Evolutionary conservation across 345 rosid genomes (phyloP), one percentile per base, ranked within the genome.

Genomic region (Combretum micranthum): DNA sequence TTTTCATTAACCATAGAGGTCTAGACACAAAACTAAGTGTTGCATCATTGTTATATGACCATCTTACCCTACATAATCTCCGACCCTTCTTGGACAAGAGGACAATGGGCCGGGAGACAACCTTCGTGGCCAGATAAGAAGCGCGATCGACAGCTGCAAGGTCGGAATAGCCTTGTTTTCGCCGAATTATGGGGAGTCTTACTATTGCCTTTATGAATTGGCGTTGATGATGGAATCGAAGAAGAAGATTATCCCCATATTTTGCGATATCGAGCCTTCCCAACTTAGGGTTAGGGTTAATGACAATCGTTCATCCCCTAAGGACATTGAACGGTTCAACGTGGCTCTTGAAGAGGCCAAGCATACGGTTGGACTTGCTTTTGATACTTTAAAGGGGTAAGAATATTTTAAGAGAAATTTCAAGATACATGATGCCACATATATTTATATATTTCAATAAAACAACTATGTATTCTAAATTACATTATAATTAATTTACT

Each of bases 61-160:
- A 77, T 51, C 75, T 92, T 18, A 68, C 58, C 3, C 49, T 77
- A 56, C 55, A 74, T 20, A 61, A 80, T 56, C 56, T 78, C 11
- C 66, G 63, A 18, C 78, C 89, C 26, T 88, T 92, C 52, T 48
- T 88, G 51, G 98, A 92, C 46, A 83, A 80, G 66, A 88, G 68
- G 73, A 92, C 73, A 55, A 77, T 92, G 88, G 82, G 47, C 89
- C 98, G 0, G 98, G 98, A 0, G 98, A 92, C 58, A 70, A 47
- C 39, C 53, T 92, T 39, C 76, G 73, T 46, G 68, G 77, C 13
- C 76, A 76, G 45, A 84, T 88, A 23, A 62, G 81, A 42, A 44
- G 60, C 0, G 95, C 85, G 0, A 84, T 93, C 21, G 50, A 17
- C 2, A 64, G 70, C 5, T 83, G 86, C 39, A 81, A 65, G 42